Conservation (phyloP, 2,329 filamentous ascomycete species). For the Coniosporium tulheliwenetii region DNA sequence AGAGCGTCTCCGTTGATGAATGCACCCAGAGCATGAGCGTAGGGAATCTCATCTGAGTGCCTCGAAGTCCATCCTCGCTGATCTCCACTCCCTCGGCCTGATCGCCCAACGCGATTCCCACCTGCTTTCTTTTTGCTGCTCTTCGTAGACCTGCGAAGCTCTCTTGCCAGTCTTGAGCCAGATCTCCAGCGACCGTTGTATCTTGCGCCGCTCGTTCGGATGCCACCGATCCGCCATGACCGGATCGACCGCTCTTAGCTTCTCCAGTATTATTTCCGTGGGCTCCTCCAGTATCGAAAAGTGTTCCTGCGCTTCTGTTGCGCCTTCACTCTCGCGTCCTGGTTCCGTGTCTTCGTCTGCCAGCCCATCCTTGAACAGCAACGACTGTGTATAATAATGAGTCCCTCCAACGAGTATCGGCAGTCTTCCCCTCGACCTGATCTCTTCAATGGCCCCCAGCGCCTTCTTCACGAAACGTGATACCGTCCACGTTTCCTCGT, state of each 20-base stretch:
- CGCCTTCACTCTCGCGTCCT: constrained; percentile 3
- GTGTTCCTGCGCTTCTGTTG: constrained; percentile 33
- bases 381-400: constrained; percentile 83
- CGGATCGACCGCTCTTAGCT: constrained; percentile 69
- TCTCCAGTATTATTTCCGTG: constrained; percentile 55
- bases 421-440: constrained; percentile 59
- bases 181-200: constrained; percentile 78
- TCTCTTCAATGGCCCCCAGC: constrained; percentile 54
- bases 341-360: constrained; percentile 26
- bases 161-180: constrained; percentile 66
- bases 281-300: constrained; percentile 47
- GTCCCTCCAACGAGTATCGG: constrained; percentile 90
- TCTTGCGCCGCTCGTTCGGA: constrained; percentile 81
- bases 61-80: constrained; percentile 6
- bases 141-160: constrained; percentile 74
- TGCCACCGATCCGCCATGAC: constrained; percentile 87
- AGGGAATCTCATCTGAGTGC: constrained; percentile 28
- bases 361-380: constrained; percentile 65
- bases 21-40: constrained; percentile 80
- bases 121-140: constrained; percentile 37
- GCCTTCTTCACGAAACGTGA: constrained; percentile 61
- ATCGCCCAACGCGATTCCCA: not conserved
- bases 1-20: constrained; percentile 51
- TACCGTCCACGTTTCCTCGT: constrained; percentile 72
- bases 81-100: not conserved